Evolutionary conservation across 148 eudicot species (phyloP).

Genomic region (Rheum nobile): DNA sequence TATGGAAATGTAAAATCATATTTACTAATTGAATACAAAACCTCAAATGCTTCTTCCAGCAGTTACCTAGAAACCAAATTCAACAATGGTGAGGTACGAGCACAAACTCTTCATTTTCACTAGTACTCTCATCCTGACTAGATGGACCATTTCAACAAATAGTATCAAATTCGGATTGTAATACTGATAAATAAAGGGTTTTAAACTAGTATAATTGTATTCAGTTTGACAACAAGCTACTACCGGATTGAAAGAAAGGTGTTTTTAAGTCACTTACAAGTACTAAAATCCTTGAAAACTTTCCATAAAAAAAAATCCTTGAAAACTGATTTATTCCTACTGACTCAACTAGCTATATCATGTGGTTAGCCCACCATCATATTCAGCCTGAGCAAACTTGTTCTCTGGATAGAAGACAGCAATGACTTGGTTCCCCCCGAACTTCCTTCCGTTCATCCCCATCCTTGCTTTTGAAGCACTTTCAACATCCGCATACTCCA

Average conservation of each 20-base stretch:
- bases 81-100: too few relatives aligned
- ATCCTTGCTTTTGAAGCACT: slow-evolving; percentile 58
- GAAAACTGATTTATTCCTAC: neutral
- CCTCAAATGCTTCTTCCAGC: too few relatives aligned
- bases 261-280: neutral
- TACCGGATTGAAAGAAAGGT: neutral
- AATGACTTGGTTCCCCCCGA: slow-evolving; percentile 69
- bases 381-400: slow-evolving; percentile 63
- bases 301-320: neutral
- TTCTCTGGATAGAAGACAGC: slow-evolving; percentile 73
- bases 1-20: too few relatives aligned
- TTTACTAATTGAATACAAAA: too few relatives aligned
- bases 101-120: too few relatives aligned
- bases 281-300: neutral
- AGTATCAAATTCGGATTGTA: neutral
- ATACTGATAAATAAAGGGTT: neutral
- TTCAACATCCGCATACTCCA: slow-evolving; percentile 73
- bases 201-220: neutral
- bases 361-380: slow-evolving; percentile 28
- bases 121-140: too few relatives aligned
- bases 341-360: neutral
- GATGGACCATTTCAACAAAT: neutral
- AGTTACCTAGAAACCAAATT: too few relatives aligned
- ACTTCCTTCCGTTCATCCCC: slow-evolving; percentile 79
- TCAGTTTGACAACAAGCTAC: neutral